Conservation (phyloP, 495 filamentous ascomycete species). For the Daldinia concentrica region DNA sequence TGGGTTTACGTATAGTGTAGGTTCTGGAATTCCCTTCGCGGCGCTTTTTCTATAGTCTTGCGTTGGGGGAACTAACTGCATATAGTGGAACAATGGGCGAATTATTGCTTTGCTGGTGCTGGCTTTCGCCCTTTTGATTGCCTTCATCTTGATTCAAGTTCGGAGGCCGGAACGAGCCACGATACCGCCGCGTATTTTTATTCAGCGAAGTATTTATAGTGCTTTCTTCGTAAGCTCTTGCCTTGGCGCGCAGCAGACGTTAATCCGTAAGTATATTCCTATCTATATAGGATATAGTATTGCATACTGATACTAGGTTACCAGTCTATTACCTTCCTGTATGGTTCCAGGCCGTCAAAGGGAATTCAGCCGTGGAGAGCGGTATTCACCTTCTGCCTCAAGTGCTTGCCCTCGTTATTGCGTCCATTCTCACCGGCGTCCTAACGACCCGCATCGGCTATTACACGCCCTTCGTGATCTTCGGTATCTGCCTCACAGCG, state of each 20-base stretch:
- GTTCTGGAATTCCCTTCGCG: neutral
- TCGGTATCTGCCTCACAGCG: slow-evolving; percentile 61
- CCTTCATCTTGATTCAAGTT: slow-evolving; percentile 68
- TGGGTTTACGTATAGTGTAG: slow-evolving; percentile 64
- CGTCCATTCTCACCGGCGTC: slow-evolving; percentile 56
- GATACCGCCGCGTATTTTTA: slow-evolving; percentile 72
- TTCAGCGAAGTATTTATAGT: slow-evolving; percentile 57
- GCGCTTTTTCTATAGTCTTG: neutral
- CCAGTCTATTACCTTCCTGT: slow-evolving; percentile 65
- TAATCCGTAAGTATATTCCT: slow-evolving; percentile 61
- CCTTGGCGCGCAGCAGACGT: slow-evolving; percentile 61
- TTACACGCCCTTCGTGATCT: slow-evolving; percentile 65
- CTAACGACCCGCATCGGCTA: slow-evolving; percentile 65
- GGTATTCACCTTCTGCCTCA: slow-evolving; percentile 62
- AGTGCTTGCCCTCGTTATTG: slow-evolving; percentile 50
- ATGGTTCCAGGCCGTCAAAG: slow-evolving; percentile 75
- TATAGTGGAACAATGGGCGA: slow-evolving; percentile 64
- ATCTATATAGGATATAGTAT: slow-evolving; percentile 12
- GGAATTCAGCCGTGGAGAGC: slow-evolving; percentile 60
- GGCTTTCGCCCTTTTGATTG: slow-evolving; percentile 63
- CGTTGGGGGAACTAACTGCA: neutral
- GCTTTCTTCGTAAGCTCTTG: neutral
- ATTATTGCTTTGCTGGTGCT: slow-evolving; percentile 72
- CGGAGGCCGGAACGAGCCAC: slow-evolving; percentile 72
- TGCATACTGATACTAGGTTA: neutral